phyloP scores from a whole-genome alignment of 164 flowering plant species.

The Annona squamosa region DNA sequence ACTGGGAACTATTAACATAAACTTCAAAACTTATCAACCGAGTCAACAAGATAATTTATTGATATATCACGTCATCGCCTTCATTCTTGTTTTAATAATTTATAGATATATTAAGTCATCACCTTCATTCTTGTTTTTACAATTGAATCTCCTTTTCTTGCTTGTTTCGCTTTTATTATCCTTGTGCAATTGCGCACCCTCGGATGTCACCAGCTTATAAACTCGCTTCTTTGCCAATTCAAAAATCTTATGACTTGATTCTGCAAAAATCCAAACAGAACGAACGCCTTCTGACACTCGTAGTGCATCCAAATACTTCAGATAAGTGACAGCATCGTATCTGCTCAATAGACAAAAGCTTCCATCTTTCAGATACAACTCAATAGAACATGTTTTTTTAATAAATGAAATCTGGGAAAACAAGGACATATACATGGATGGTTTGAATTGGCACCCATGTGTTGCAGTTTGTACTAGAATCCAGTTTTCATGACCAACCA shows the following conservation, averaged over 20 bases:
- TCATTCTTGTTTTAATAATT: slow-evolving; percentile 22
- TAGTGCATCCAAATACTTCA: slow-evolving; percentile 92
- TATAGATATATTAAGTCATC: background rate
- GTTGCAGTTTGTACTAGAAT: background rate
- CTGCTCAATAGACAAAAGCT: slow-evolving; percentile 26
- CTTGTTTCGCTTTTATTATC: slow-evolving; percentile 24
- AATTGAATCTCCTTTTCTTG: slow-evolving; percentile 55
- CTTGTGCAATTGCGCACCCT: slow-evolving; percentile 34
- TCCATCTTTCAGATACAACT: background rate
- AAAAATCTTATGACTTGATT: slow-evolving; percentile 91
- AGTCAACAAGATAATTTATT: background rate
- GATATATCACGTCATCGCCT: slow-evolving; percentile 25
- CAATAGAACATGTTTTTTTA: background rate
- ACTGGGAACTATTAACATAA: background rate
- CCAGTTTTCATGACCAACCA: background rate
- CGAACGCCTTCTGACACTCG: slow-evolving; percentile 93
- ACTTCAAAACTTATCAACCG: background rate
- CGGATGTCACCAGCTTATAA: slow-evolving; percentile 49
- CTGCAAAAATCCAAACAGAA: slow-evolving; percentile 97
- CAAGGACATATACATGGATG: background rate
- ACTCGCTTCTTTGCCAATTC: slow-evolving; percentile 93
- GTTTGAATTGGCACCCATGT: background rate
- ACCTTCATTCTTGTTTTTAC: slow-evolving; percentile 38
- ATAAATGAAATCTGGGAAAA: background rate
- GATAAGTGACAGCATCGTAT: slow-evolving; percentile 89